Base-by-base conservation (phyloP, 306 rosid species). In the Ochetophila trinervis region DNA sequence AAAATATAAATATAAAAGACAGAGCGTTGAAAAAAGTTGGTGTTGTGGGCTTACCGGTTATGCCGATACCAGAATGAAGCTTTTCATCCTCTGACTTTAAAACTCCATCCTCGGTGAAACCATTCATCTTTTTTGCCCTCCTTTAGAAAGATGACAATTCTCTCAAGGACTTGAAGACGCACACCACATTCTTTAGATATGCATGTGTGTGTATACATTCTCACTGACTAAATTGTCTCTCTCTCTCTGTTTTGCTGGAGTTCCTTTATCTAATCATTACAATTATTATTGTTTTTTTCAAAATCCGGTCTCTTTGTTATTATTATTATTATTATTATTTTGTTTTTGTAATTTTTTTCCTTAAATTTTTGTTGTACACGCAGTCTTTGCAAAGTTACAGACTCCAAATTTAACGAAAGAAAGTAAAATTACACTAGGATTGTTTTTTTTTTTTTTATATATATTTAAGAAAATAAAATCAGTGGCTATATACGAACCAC, bases 51-150 rank as follows among this genome's bases (percentile, higher is more conserved):
- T 34, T 45, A 78, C 86, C 76, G 17, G 4, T 30, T 5, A 70
- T 50, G 13, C 59, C 64, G n/a, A 77, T 53, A 40, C 58, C 49
- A 20, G 74, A 37, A n/a, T 53, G 69, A 53, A n/a, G 57, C 44
- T 24, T 40, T 51, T 47, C 66, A 35, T 71, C 53, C 4, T 17
- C 34, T 20, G 47, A 15, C 27, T 48, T 53, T 53, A 72, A 62
- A 49, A 34, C 60, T 57, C 64, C 80, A 54, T 42, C 66, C 5
- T 66, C 82, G 49, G 34, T 58, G 47, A 16, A 21, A 15, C 61
- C 74, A 10, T 57, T 19, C 73, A 76, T 74, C 56, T 59, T 9
- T 60, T 20, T 66, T 54, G 32, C 34, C 9, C n/a, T 21, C n/a
- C n/a, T n/a, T 12, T 7, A 30, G 8, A 15, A 10, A 34, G 63